Percentiles rank a stretch among this genome's conserved stretches.
These are phyloP conservation scores for Metschnikowia hibisci DNA, from an alignment of 805 yeast species.

Conservation along the genomic window DNA sequence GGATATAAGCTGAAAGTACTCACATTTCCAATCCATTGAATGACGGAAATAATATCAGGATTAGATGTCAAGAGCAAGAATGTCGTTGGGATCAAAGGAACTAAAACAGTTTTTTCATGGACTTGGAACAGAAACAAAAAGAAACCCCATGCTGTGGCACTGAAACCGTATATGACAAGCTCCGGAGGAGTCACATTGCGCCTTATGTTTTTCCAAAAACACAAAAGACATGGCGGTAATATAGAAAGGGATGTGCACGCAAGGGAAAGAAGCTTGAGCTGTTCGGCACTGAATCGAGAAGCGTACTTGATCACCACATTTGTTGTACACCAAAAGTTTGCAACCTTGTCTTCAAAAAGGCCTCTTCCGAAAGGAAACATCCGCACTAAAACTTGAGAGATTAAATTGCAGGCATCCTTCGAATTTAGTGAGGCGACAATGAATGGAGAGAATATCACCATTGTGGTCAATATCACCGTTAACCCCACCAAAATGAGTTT, in stretches of 20 bases:
- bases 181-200: conserved; percentile 18
- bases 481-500: conserved; percentile 59
- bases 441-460: conserved; percentile 57
- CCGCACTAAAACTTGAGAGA: conserved; percentile 56
- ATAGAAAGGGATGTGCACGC: conserved; percentile 44
- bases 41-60: conserved; percentile 61
- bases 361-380: conserved; percentile 94
- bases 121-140: conserved; percentile 92
- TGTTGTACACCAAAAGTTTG: conserved; percentile 96
- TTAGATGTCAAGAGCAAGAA: conserved; percentile 55
- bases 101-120: conserved; percentile 86
- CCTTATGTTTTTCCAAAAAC: conserved; percentile 35
- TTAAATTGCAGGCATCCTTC: conserved; percentile 28
- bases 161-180: conserved; percentile 59
- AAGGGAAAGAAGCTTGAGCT: conserved; percentile 59
- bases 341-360: conserved; percentile 94
- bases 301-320: conserved; percentile 74
- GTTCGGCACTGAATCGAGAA: conserved; percentile 45
- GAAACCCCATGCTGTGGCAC: conserved; percentile 83
- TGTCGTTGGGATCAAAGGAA: conserved; percentile 84
- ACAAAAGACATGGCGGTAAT: conserved; percentile 28
- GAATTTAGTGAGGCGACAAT: conserved; percentile 34
- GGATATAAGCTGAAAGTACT: conserved; percentile 89
- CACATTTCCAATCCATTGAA: conserved; percentile 83
- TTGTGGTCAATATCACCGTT: conserved; percentile 57